A percentile compares a stretch with the other conserved stretches of the same genome.
Evolutionary conservation across 768 basidiomycete genomes (phyloP).

Genomic region (Brasilioporus rufonigricans): DNA sequence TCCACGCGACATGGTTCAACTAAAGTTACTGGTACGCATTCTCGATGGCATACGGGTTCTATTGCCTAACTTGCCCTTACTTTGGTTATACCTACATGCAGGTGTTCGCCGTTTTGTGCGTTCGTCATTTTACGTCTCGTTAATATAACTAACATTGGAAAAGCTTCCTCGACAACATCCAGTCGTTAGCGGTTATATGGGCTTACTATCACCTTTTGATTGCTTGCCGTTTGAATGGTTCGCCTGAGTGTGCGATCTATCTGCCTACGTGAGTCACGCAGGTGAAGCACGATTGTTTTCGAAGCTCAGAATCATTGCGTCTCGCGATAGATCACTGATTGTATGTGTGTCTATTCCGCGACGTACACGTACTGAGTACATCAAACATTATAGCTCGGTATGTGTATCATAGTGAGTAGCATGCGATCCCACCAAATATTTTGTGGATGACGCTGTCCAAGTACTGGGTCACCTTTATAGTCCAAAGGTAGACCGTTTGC

Average conservation of each 20-base stretch:
- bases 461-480: slow-evolving; percentile 19
- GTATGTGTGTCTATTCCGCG: slow-evolving; percentile 4
- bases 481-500: slow-evolving; percentile 14
- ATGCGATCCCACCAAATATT: background rate
- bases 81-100: background rate
- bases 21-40: slow-evolving; percentile 18
- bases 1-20: slow-evolving; percentile 8
- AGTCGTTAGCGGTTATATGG: background rate
- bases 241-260: background rate
- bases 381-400: background rate
- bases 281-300: background rate
- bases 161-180: slow-evolving; percentile 9
- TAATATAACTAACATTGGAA: background rate
- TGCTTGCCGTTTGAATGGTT: slow-evolving; percentile 4
- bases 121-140: background rate
- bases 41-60: background rate
- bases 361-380: background rate
- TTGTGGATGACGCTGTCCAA: slow-evolving; percentile 3
- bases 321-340: background rate
- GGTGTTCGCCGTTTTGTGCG: slow-evolving; percentile 13
- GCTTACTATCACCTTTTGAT: slow-evolving; percentile 5
- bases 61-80: background rate
- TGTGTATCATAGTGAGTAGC: slow-evolving; percentile 4
- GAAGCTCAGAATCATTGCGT: background rate
- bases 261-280: slow-evolving; percentile 8